These are phyloP conservation scores for Colletotrichum godetiae DNA, from an alignment of 2,329 filamentous ascomycete genomes.

Conservation along the genomic window DNA sequence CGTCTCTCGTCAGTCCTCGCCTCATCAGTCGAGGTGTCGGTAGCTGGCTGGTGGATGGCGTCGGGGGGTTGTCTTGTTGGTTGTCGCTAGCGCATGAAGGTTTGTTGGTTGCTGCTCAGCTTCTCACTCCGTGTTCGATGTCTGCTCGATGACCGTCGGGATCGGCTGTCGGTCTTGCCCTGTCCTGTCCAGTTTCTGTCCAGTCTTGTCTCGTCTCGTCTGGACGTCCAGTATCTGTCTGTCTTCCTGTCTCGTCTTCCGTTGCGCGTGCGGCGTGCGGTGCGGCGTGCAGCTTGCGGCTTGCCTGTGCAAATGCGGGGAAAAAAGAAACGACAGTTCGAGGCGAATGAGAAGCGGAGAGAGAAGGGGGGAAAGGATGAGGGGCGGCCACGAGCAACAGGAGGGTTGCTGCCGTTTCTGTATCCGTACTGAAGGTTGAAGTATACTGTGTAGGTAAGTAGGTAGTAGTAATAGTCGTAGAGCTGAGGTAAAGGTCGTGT, in stretches of 20 bases:
- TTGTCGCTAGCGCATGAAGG: conserved; percentile 1
- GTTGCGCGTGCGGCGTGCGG: conserved; percentile 7
- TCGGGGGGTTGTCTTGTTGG: not conserved
- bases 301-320: conserved; percentile 28
- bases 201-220: not conserved
- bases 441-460: not conserved
- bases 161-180: not conserved
- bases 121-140: not conserved
- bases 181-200: not conserved
- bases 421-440: not conserved
- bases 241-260: not conserved
- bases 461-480: no score
- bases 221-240: not conserved
- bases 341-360: not conserved
- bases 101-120: not conserved
- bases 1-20: not conserved
- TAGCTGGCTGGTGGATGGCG: not conserved
- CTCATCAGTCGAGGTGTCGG: not conserved
- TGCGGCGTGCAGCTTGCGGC: not conserved
- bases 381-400: not conserved
- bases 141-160: not conserved
- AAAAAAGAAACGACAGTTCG: not conserved
- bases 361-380: not conserved
- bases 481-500: no score
- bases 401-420: not conserved